Evolutionary conservation across 106 monocot species (phyloP).

Genomic region (Dioscorea alata): DNA sequence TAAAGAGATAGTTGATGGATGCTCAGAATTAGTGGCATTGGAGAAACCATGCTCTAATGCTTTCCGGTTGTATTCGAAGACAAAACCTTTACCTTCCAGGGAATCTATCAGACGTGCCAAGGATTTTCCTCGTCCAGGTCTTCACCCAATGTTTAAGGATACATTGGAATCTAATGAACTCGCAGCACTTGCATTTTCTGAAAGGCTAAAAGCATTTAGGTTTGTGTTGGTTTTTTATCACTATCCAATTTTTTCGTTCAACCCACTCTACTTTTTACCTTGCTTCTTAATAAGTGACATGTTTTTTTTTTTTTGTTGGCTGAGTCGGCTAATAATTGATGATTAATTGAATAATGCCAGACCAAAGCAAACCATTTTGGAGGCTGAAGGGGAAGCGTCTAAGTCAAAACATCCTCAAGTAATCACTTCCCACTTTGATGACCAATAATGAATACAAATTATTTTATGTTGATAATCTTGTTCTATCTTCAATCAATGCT

Average conservation of each 20-base stretch:
- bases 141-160: slow-evolving; percentile 75
- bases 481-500: too few species aligned
- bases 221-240: slow-evolving; percentile 21
- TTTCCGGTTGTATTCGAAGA: slow-evolving; percentile 72
- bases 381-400: slow-evolving; percentile 79
- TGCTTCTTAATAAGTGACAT: background rate
- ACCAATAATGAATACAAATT: too few species aligned
- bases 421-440: background rate
- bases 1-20: slow-evolving; percentile 50
- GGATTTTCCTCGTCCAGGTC: slow-evolving; percentile 74
- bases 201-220: slow-evolving; percentile 79
- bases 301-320: background rate
- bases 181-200: slow-evolving; percentile 89
- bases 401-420: slow-evolving; percentile 68
- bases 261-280: background rate
- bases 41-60: slow-evolving; percentile 75
- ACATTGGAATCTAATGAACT: slow-evolving; percentile 65
- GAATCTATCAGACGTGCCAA: slow-evolving; percentile 83
- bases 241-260: background rate
- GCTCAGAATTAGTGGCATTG: slow-evolving; percentile 44
- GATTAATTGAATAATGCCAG: slow-evolving; percentile 30
- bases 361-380: slow-evolving; percentile 94
- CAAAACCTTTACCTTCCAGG: slow-evolving; percentile 76
- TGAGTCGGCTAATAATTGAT: background rate
- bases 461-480: too few species aligned